Percentiles rank a stretch among this genome's conserved stretches.
Evolutionary conservation across 139 green algal genomes (phyloP).

Genomic region (Picochlorum sp.): DNA sequence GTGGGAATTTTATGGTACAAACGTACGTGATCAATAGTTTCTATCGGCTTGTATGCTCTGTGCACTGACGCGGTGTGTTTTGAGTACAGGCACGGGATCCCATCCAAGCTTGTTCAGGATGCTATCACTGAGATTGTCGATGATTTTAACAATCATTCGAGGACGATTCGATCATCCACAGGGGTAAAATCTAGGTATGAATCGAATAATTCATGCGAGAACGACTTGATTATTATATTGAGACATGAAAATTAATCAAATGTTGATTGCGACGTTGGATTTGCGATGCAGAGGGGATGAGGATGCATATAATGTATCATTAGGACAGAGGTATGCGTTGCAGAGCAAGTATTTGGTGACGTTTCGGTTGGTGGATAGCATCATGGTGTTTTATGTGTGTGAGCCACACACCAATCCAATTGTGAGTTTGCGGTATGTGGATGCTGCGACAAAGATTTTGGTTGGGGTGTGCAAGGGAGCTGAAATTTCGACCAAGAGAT

Average conservation of each 20-base stretch:
- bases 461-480: conserved; percentile 18
- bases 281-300: conserved; percentile 29
- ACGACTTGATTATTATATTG: too few species aligned
- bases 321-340: conserved; percentile 22
- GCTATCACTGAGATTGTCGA: conserved; percentile 19
- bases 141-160: conserved; percentile 4
- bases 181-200: background rate
- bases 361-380: conserved; percentile 33
- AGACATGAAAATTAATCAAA: too few species aligned
- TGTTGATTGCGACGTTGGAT: too few species aligned
- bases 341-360: conserved; percentile 28
- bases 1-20: conserved; percentile 35
- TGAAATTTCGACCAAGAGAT: conserved; percentile 38
- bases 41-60: too few species aligned
- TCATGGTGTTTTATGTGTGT: conserved; percentile 35
- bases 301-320: conserved; percentile 26
- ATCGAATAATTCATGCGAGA: background rate
- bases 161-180: background rate
- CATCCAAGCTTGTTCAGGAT: conserved; percentile 20
- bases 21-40: conserved; percentile 19
- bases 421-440: conserved; percentile 29
- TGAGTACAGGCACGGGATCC: conserved; percentile 20
- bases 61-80: background rate
- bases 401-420: conserved; percentile 26
- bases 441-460: conserved; percentile 26